phyloP scores from a whole-genome alignment of 129 eudicot species.

The Pulicaria dysenterica region DNA sequence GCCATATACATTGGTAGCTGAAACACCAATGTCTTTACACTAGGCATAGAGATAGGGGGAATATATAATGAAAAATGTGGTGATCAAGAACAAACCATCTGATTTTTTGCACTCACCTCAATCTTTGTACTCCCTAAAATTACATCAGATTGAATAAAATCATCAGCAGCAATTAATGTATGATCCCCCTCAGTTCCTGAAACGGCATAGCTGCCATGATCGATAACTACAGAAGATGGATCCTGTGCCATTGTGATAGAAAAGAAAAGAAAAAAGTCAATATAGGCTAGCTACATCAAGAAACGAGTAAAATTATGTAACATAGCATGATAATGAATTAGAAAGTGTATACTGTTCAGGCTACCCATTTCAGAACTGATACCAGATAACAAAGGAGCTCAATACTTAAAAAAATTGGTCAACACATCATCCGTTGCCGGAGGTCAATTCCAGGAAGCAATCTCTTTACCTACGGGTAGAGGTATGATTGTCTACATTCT shows the following conservation, averaged over 20 bases:
- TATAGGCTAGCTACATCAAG: not conserved
- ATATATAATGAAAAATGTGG: not conserved
- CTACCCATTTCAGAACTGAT: not conserved
- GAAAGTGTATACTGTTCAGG: not conserved
- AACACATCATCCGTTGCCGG: not conserved
- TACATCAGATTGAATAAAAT: constrained; percentile 48
- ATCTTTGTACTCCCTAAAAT: constrained; percentile 50
- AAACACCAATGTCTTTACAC: not conserved
- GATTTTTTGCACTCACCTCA: constrained; percentile 43
- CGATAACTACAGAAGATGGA: constrained; percentile 54
- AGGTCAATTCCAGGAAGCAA: too few species aligned
- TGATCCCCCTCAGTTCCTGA: constrained; percentile 61
- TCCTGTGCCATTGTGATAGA: constrained; percentile 27
- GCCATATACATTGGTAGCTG: not conserved
- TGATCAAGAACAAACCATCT: constrained; percentile 9
- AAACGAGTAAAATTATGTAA: not conserved
- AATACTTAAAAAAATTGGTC: not conserved
- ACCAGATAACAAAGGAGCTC: constrained; percentile 17
- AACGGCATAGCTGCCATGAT: constrained; percentile 57
- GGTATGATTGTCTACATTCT: too few species aligned
- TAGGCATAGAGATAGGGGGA: too few species aligned
- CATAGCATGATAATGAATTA: not conserved
- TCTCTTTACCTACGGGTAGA: too few species aligned
- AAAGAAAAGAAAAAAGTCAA: not conserved
- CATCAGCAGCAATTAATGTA: constrained; percentile 55